Conservation (phyloP, 2,329 filamentous ascomycete species). For the Claviceps pusilla region DNA sequence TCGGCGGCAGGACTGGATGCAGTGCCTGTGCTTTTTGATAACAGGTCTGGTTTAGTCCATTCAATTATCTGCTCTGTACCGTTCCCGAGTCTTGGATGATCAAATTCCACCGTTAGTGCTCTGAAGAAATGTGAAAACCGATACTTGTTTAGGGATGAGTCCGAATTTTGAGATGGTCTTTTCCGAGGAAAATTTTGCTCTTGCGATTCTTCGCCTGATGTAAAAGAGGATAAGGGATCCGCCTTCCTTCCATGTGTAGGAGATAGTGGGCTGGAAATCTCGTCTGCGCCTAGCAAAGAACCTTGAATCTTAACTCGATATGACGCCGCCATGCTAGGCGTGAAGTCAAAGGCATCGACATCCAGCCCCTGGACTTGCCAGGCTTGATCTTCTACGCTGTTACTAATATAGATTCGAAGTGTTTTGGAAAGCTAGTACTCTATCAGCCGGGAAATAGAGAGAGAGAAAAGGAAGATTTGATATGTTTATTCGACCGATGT, state of each 20-base stretch:
- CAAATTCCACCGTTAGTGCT: constrained; percentile 59
- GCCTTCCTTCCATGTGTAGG: background rate
- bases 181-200: constrained; percentile 34
- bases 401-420: constrained; percentile 85
- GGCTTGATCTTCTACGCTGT: constrained; percentile 83
- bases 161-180: constrained; percentile 14
- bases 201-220: background rate
- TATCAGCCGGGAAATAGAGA: constrained; percentile 6
- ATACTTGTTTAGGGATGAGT: constrained; percentile 22
- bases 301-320: constrained; percentile 91
- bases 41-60: constrained; percentile 69
- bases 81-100: constrained; percentile 43
- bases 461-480: no score
- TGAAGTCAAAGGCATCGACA: constrained; percentile 68
- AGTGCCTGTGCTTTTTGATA: constrained; percentile 29
- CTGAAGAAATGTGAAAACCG: constrained; percentile 71
- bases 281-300: constrained; percentile 57
- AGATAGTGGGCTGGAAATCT: constrained; percentile 10
- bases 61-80: constrained; percentile 48
- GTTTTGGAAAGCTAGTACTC: constrained; percentile 54
- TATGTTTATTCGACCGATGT: background rate
- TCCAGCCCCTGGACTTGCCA: constrained; percentile 66
- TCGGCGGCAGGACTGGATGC: constrained; percentile 46
- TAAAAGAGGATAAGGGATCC: background rate
- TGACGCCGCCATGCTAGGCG: constrained; percentile 58